Evolutionary conservation across 257 asterid species (phyloP), one percentile per base, ranked within the genome.

Genomic region (Solanum sitiens): DNA sequence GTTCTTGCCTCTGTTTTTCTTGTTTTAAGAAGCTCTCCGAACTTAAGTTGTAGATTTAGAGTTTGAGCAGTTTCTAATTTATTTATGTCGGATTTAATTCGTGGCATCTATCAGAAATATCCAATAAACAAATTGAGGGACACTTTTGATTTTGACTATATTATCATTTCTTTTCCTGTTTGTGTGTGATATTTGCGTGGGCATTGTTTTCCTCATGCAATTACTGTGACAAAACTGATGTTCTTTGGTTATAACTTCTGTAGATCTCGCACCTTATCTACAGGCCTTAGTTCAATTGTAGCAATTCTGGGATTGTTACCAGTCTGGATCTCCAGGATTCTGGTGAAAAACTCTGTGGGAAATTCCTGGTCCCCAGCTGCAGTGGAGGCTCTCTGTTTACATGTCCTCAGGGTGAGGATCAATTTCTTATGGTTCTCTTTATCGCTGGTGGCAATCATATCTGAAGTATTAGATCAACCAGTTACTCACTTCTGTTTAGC

Each of bases 281-380:
- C 89, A 77, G 90, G 88, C 85, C 15, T 92, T 77, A 93, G 99
- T 90, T 92, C 90, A 67, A 11, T 93, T 42, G 98, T 93, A 42
- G 93, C 95, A 87, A 89, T 94, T 44, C 67, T 96, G 50, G 97
- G 97, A 88, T 89, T 82, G 87, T 90, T 95, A 84, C 98, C 98
- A 18, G 84, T 75, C 89, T 88, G 88, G 86, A 65, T 92, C 84
- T 87, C 92, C 23, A 91, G 89, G 85, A 92, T 92, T 87, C 86
- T 95, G 61, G 93, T 92, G 83, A 94, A 91, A 88, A 89, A 72
- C 63, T 89, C 93, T 35, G 59, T 95, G 1, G 99, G 95, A 71
- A 93, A 92, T 83, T 88, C 91, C 61, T 97, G 98, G 98, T 94
- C 98, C 71, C 87, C 96, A 87, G 74, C 93, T 67, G 95, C 98